phyloP scores from a whole-genome alignment of 192 early-diverging fungal species.

The Backusella morwellensis region DNA sequence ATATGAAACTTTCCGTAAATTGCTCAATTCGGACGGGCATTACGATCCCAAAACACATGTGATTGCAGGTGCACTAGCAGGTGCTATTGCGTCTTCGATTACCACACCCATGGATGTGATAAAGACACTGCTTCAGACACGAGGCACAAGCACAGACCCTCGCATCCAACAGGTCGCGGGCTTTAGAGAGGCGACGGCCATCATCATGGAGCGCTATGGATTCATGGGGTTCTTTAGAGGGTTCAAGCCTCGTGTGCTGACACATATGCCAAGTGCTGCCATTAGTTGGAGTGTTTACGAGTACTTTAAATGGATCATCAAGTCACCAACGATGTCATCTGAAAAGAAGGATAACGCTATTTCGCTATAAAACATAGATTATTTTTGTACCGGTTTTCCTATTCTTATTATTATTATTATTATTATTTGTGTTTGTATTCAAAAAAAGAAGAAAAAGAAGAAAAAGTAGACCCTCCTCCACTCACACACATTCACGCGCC shows the following conservation, averaged over 20 bases:
- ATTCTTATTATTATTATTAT: not conserved
- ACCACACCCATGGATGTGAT: constrained; percentile 96
- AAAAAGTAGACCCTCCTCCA: too few relatives aligned
- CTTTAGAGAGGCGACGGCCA: constrained; percentile 60
- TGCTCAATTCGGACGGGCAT: constrained; percentile 71
- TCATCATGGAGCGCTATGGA: constrained; percentile 82
- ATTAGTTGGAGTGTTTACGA: constrained; percentile 95
- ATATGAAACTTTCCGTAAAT: constrained; percentile 86
- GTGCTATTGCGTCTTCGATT: constrained; percentile 79
- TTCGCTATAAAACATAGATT: not conserved
- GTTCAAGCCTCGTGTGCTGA: constrained; percentile 77
- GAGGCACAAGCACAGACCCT: constrained; percentile 71
- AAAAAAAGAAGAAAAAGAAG: too few relatives aligned
- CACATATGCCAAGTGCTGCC: constrained; percentile 91
- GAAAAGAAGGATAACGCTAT: not conserved
- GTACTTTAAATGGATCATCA: constrained; percentile 69
- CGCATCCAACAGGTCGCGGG: constrained; percentile 72
- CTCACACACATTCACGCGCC: not conserved
- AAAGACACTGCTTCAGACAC: constrained; percentile 94
- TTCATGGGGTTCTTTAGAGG: constrained; percentile 77
- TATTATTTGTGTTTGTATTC: too few relatives aligned
- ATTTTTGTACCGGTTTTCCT: not conserved
- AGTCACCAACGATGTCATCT: not conserved
- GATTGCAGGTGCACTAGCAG: constrained; percentile 83
- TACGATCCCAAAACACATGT: constrained; percentile 91